Percentiles rank a stretch among this genome's conserved stretches.
phyloP scores from a whole-genome alignment of 108 stramenopile genomes.

The Craspedostauros australis region DNA sequence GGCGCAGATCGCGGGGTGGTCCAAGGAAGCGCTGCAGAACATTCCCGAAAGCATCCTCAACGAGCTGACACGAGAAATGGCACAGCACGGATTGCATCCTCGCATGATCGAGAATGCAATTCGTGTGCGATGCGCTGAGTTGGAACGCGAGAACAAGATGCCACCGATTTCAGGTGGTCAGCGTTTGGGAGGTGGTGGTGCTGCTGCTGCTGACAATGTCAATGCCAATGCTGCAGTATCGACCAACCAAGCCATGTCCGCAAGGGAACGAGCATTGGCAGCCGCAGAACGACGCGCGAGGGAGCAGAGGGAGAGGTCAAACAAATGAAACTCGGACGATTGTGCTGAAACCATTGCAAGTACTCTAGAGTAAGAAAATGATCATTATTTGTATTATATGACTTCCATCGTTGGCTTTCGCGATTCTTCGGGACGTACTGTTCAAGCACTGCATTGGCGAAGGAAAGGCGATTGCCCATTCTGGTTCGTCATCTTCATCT shows the following conservation, averaged over 20 bases:
- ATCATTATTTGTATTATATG: no score
- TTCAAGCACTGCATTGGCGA: no score
- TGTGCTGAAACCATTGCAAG: no score
- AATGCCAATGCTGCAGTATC: neutral
- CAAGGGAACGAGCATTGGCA: slow-evolving; percentile 49
- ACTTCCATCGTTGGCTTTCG: no score
- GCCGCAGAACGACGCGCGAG: slow-evolving; percentile 62
- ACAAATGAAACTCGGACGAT: no score
- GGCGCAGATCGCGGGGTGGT: slow-evolving; percentile 42
- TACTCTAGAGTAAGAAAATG: no score
- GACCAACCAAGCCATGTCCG: slow-evolving; percentile 1
- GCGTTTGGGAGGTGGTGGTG: slow-evolving; percentile 13
- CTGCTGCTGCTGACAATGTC: neutral
- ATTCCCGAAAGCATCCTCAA: slow-evolving; percentile 37
- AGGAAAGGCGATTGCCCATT: no score
- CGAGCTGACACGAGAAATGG: slow-evolving; percentile 57
- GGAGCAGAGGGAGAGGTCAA: slow-evolving; percentile 20
- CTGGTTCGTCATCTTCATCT: no score
- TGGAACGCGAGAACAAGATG: slow-evolving; percentile 9
- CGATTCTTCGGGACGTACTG: no score
- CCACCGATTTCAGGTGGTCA: slow-evolving; percentile 4
- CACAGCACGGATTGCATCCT: slow-evolving; percentile 54
- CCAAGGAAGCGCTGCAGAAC: neutral
- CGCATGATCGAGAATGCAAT: slow-evolving; percentile 39
- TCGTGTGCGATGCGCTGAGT: slow-evolving; percentile 37